Evolutionary conservation across 768 basidiomycete species (phyloP).

Genomic region (Mycena olivaceomarginata): DNA sequence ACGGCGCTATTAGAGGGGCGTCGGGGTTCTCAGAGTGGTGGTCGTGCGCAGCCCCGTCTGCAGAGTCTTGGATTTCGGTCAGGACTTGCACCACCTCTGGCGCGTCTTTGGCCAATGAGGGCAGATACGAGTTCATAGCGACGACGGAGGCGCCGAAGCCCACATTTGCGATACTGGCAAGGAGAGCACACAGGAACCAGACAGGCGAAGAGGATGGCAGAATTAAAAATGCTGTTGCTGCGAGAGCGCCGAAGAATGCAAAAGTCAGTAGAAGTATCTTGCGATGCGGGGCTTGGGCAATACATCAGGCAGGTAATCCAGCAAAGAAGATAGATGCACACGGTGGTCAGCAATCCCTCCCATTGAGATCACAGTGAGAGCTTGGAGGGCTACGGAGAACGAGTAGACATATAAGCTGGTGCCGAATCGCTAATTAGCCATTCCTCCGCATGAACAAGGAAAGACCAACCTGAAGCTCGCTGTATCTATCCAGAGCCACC

Average conservation of each 20-base stretch:
- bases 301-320: conserved; percentile 13
- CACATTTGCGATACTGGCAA: conserved; percentile 89
- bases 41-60: conserved; percentile 43
- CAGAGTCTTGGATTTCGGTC: conserved; percentile 53
- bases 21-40: conserved; percentile 52
- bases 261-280: conserved; percentile 87
- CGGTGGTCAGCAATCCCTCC: conserved; percentile 94
- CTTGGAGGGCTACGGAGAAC: conserved; percentile 91
- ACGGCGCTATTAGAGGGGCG: conserved; percentile 61
- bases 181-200: conserved; percentile 81
- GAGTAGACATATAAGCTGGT: conserved; percentile 92
- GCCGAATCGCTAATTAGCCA: neutral
- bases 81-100: conserved; percentile 72
- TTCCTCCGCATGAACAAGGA: neutral
- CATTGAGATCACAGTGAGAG: conserved; percentile 96
- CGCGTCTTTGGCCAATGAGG: conserved; percentile 79
- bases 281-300: conserved; percentile 73
- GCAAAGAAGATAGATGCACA: conserved; percentile 61
- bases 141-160: conserved; percentile 92
- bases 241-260: conserved; percentile 81
- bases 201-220: conserved; percentile 82
- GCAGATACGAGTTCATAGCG: conserved; percentile 94
- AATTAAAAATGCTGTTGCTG: conserved; percentile 82
- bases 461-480: conserved; percentile 90
- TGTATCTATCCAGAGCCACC: conserved; percentile 92